Conservation (phyloP, 495 filamentous ascomycete species). For the Podospora bellae-mahoneyi region DNA sequence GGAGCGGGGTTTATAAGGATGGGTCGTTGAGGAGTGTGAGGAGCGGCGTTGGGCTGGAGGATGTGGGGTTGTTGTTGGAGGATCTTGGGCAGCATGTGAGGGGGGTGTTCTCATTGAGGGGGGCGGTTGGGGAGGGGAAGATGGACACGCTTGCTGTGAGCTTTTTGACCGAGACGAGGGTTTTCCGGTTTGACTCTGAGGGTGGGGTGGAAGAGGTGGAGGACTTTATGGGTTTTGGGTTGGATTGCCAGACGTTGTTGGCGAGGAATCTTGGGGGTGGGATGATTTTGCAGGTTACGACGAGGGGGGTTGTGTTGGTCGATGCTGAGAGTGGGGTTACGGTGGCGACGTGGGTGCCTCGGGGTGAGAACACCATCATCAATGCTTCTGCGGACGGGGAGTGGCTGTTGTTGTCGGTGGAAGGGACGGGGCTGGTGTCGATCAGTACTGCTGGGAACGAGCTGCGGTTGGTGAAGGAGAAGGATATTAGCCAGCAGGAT, state of each 20-base stretch:
- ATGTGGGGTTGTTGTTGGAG: constrained; percentile 76
- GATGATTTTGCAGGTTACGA: constrained; percentile 75
- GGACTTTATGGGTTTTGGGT: constrained; percentile 61
- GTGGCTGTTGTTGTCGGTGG: constrained; percentile 66
- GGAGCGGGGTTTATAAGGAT: constrained; percentile 81
- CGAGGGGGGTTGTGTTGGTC: constrained; percentile 55
- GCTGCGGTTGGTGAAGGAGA: constrained; percentile 53
- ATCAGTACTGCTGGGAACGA: constrained; percentile 59
- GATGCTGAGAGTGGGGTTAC: constrained; percentile 69
- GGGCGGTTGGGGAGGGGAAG: constrained; percentile 42
- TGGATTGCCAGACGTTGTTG: constrained; percentile 71
- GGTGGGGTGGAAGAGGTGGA: constrained; percentile 87
- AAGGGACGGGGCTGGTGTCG: constrained; percentile 63
- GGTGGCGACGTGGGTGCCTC: constrained; percentile 64
- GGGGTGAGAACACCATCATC: constrained; percentile 60
- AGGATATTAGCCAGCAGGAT: constrained; percentile 58
- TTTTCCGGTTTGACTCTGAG: constrained; percentile 70
- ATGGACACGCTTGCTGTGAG: constrained; percentile 74
- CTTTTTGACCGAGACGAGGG: constrained; percentile 76
- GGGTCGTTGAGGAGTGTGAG: constrained; percentile 84
- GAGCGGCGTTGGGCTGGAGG: constrained; percentile 91
- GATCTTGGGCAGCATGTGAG: constrained; percentile 62
- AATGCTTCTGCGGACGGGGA: constrained; percentile 70
- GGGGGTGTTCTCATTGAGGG: constrained; percentile 55
- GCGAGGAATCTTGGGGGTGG: constrained; percentile 59